Base-by-base conservation (phyloP, 805 yeast genomes). In the Starmerella ratchasimensis region DNA sequence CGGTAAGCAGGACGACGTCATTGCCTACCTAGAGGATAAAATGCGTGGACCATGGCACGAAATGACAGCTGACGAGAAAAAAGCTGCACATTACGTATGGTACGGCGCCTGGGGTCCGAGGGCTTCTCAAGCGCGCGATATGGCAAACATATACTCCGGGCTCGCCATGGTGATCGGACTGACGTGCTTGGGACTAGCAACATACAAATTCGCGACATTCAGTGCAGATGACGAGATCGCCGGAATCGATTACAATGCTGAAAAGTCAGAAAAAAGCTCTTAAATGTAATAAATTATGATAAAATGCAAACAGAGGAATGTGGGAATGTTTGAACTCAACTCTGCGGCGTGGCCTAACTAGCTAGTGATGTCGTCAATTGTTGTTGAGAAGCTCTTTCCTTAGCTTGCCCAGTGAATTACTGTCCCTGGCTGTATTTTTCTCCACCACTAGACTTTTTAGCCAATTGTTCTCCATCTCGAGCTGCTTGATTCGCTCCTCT, bases 381-480 rank as follows among this genome's bases (percentile, higher is more conserved):
- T 37, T 33, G 17, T 34, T 31, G 20, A 38, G 23, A 23, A 39
- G 41, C 28, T 37, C 28, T 4, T 39, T 34, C 1, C 54, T 48
- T 25, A 51, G 40, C 38, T 39, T 37, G 28, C 44, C 55, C 11
- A 51, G 41, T 8, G 54, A 48, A 14, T 50, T 32, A 15, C 47
- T 41, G 33, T 57, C 60, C 15, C 62, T 50, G 14, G 63, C 61
- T 41, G 59, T 62, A 48, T 60, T 63, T 53, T 82, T 80, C 58
- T 83, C 88, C 31, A 80, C 77, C 18, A 88, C 86, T 48, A 90
- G 63, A 54, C 79, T 80, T 61, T 81, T 72, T 49, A 88, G 67
- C 58, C 93, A 67, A 53, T 75, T 72, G 62, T 88, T 88, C 61
- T 88, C 98, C 93, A 83, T 82, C 60, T 86, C 94, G 47, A 88